Evolutionary conservation across 1,284 basidiomycete species (phyloP), one percentile per base, ranked within the genome.

Genomic region (Pseudozyma pruni): DNA sequence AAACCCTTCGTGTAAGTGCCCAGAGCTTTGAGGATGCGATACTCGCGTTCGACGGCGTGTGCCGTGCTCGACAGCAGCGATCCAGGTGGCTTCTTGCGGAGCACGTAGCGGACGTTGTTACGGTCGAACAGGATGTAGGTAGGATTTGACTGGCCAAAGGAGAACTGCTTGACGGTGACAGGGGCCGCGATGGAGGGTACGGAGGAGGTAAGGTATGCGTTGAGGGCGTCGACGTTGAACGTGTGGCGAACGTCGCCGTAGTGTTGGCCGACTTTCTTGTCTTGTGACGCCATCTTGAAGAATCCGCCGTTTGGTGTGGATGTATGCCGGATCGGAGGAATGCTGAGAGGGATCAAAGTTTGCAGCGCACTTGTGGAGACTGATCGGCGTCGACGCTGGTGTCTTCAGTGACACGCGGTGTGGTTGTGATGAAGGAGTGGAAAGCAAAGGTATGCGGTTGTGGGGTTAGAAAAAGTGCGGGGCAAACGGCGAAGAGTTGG

Each of bases 31-130:
- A 97, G 86, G 71, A 96, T 89, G 25, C 86, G 87, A 84, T 90
- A 96, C 85, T 97, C 94, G 40, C 94, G 88, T 80, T 97, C 94
- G 43, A 98, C 88, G 78, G 94, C 91, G 81, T 98, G 94, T 0
- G 94, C 94, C 1, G 94, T 97, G 47, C 88, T 86, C 1, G 91
- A 92, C 14, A 98, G 85, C 1, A 97, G 87, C 39, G 89, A 85
- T 0, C 94, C 94, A 0, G 90, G 89, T n/a, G 94, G 94, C 80
- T 96, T 95, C 83, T 96, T 94, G 29, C 94, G 90, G 44, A 97
- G 85, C 1, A 98, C 94, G 71, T 89, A 93, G n/a, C 87, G 88
- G 1, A 79, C 87, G 51, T 74, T 90, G 89, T 84, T 86, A 5
- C 87, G 2, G 27, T 55, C 62, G 23, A 72, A 72, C 3, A 95